A percentile compares a stretch with the other conserved stretches of the same genome.
These are phyloP conservation scores for Nigrospora oryzae DNA, from an alignment of 2,329 filamentous ascomycete genomes.

Conservation along the genomic window DNA sequence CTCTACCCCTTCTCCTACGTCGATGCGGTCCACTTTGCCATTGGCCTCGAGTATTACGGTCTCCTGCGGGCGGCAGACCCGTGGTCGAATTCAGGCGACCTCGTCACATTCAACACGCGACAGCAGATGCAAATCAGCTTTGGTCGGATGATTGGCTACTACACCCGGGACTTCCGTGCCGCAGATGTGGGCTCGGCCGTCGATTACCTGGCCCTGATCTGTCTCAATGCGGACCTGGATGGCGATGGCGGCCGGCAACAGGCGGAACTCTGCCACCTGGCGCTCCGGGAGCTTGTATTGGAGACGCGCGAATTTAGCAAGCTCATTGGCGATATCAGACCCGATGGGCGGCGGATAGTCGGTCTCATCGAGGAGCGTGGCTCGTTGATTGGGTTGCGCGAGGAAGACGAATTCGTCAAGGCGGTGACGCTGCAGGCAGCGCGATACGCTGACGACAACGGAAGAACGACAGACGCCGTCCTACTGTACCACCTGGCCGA, in stretches of 20 bases:
- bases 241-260: constrained; percentile 70
- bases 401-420: constrained; percentile 77
- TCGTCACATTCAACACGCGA: constrained; percentile 57
- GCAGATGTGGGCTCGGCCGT: constrained; percentile 83
- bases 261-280: constrained; percentile 79
- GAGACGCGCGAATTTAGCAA: constrained; percentile 95
- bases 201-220: constrained; percentile 88
- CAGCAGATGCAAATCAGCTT: constrained; percentile 83
- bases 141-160: constrained; percentile 85
- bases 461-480: constrained; percentile 86
- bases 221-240: constrained; percentile 76
- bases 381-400: constrained; percentile 68
- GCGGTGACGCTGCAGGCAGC: constrained; percentile 92
- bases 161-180: constrained; percentile 91
- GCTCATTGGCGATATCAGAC: constrained; percentile 81
- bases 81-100: constrained; percentile 62
- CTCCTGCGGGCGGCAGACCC: constrained; percentile 82
- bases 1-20: constrained; percentile 88
- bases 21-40: constrained; percentile 89
- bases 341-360: constrained; percentile 75
- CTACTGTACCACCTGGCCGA: constrained; percentile 89
- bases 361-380: constrained; percentile 85
- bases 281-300: constrained; percentile 86
- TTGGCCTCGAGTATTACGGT: constrained; percentile 83
- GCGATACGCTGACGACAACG: constrained; percentile 87